Base-by-base conservation (phyloP, 192 early-diverging fungal species). In the Mortierella alpina region DNA sequence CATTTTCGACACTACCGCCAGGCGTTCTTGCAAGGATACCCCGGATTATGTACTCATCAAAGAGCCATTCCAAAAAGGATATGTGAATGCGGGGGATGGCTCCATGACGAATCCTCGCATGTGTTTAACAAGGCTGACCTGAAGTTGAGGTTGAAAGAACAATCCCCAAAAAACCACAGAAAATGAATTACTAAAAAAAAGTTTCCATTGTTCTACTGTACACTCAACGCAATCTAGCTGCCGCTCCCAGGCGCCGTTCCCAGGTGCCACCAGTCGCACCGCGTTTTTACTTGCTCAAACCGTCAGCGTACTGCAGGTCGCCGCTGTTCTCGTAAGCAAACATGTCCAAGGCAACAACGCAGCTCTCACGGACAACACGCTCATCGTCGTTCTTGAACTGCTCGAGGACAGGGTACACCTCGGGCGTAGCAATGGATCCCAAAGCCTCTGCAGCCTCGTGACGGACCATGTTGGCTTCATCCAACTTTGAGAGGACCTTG, bases 401-500 rank as follows among this genome's bases (percentile, higher is more conserved):
- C 56, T 91, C 84, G 59, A 99, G 83, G 23, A 92, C 86, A 11
- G 82, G 84, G 54, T 96, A 90, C 66, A 91, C 91, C 80, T 99
- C 94, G 48, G 91, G 90, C 2, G 94, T 95, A 50, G 96, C 97
- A 82, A 99, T 95, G 10, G 94, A 96, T 14, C 97, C 97, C 68
- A 99, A 82, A 11, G 97, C 97, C 88, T 99, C 97, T 6, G 97
- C 97, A 55, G 94, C 94, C 84, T 99, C 97, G 75, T 99, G 97
- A 17, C 97, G 91, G 6, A 99, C 97, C 96, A 99, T 99, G 48
- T 91, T 73, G 10, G 86, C 89, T 81, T 99, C 97, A 39, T 87
- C 75, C 11, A 81, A 72, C 84, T 95, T 94, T 51, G 84, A 87
- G n/a, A 99, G 86, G 7, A 91, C 87, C 66, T 92, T 88, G 11